Percentiles rank a stretch among this genome's conserved stretches.
Conservation (phyloP, 352 stramenopile species). For the Phytophthora tubulina region DNA sequence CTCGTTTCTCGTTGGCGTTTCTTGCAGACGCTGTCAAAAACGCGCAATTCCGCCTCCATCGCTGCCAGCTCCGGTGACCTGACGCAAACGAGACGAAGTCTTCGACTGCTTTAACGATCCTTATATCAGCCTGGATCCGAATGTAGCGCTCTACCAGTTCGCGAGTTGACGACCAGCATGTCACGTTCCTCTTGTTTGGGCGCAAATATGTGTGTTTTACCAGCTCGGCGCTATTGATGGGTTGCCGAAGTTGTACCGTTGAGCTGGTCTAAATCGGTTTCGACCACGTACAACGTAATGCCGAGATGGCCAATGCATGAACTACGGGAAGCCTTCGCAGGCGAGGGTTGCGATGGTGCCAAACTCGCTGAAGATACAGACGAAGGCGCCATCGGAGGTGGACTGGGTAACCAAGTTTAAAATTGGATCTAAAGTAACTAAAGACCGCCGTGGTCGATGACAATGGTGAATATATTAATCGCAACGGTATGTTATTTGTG, state of each 20-base stretch:
- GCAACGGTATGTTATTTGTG: too few species aligned
- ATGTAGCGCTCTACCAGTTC: slow-evolving; percentile 12
- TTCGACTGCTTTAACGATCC: slow-evolving; percentile 21
- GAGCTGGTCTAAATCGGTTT: slow-evolving; percentile 1
- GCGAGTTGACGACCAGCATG: slow-evolving; percentile 16
- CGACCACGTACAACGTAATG: neutral
- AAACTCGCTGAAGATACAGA: too few species aligned
- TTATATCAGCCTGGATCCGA: slow-evolving; percentile 10
- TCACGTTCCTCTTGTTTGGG: slow-evolving; percentile 17
- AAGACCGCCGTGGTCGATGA: too few species aligned
- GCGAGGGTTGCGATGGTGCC: too few species aligned
- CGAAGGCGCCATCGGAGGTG: too few species aligned
- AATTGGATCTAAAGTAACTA: too few species aligned
- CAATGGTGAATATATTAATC: too few species aligned
- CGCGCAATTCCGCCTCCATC: slow-evolving; percentile 13
- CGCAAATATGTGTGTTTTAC: slow-evolving; percentile 5
- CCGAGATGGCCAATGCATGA: too few species aligned
- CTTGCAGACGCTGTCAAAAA: slow-evolving; percentile 32
- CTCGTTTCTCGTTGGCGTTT: slow-evolving; percentile 18
- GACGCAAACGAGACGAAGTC: slow-evolving; percentile 22
- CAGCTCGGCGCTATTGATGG: slow-evolving; percentile 23
- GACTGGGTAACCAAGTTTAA: too few species aligned
- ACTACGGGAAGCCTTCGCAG: too few species aligned
- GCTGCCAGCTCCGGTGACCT: neutral
- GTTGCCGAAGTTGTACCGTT: slow-evolving; percentile 16